These are phyloP conservation scores for Mycena sp. DNA, from an alignment of 1,284 basidiomycete genomes.

Conservation along the genomic window DNA sequence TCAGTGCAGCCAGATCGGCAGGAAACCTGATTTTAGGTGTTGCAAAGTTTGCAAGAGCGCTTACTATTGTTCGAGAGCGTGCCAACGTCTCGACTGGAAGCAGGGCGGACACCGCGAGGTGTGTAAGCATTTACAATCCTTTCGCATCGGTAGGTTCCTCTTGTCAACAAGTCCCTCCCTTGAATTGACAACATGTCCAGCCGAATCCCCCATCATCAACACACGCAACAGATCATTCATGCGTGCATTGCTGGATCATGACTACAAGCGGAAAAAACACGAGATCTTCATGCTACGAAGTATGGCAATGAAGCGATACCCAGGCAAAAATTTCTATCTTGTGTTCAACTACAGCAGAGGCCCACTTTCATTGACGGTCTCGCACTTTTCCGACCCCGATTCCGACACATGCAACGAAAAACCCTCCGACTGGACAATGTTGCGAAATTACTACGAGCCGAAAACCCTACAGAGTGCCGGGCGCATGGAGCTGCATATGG, in stretches of 20 bases:
- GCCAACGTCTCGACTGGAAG: background rate
- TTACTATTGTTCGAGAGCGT: background rate
- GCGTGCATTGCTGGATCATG: background rate
- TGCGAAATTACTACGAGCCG: background rate
- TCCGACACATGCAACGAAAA: too few species aligned
- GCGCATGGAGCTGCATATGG: background rate
- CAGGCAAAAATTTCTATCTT: background rate
- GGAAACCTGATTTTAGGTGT: background rate
- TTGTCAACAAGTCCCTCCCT: too few species aligned
- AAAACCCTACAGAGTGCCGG: background rate
- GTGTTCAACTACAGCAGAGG: background rate
- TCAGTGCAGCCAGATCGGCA: background rate
- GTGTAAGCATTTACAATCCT: background rate
- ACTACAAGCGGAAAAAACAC: background rate
- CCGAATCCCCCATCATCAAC: background rate
- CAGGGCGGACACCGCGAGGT: background rate
- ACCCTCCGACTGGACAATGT: too few species aligned
- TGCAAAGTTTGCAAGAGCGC: background rate
- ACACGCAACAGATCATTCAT: slow-evolving; percentile 1
- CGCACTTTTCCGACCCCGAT: too few species aligned
- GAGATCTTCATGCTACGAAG: background rate
- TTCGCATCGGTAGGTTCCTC: background rate
- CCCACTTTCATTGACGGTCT: too few species aligned
- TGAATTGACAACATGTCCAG: too few species aligned
- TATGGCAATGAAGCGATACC: background rate